Base-by-base conservation (phyloP, 176 grass and related monocot genomes). In the Juncus inflexus region DNA sequence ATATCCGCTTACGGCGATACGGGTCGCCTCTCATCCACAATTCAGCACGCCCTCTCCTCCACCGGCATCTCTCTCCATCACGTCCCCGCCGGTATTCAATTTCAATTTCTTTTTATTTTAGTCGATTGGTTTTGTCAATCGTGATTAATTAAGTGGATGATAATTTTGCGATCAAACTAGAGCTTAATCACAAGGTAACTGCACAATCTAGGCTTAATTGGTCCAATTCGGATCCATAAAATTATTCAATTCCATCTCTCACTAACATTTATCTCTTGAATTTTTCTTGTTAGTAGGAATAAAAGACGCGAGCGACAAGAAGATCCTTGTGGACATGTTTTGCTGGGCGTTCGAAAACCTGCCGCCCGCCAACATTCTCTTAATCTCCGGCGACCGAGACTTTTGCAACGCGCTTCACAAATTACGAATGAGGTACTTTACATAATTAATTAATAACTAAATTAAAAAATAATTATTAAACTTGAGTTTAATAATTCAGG, bases 251-350 rank as follows among this genome's bases (percentile, higher is more conserved):
- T 28, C 19, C 57, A 68, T 73, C 2, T 36, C 28, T 80, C 67
- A 76, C 40, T 36, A 82, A 72, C 7, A 15, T 6, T 37, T 35
- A 19, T 69, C 67, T 37, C 35, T 71, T 58, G 42, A 53, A 35
- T 66, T 36, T 8, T 50, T 75, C 50, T 45, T 16, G 85, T 71
- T 56, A 83, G 19, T 28, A 99, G 95, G 95, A 28, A 89, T 99
- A 62, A 99, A 99, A 80, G 95, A 99, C 82, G 95, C 95, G 66
- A 99, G 95, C 65, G 95, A 99, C 79, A 99, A 99, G 74, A 94
- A 90, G 59, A 94, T 99, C 58, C 76, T 99, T 66, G 95, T 99
- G 45, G 89, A 99, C 65, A 99, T 99, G 95, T 52, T 99, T 35
- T 72, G 94, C 70, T 99, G 89, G 95, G 95, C 95, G 70, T 79